phyloP scores from a whole-genome alignment of 805 yeast species.

The Schwanniomyces vanrijiae region DNA sequence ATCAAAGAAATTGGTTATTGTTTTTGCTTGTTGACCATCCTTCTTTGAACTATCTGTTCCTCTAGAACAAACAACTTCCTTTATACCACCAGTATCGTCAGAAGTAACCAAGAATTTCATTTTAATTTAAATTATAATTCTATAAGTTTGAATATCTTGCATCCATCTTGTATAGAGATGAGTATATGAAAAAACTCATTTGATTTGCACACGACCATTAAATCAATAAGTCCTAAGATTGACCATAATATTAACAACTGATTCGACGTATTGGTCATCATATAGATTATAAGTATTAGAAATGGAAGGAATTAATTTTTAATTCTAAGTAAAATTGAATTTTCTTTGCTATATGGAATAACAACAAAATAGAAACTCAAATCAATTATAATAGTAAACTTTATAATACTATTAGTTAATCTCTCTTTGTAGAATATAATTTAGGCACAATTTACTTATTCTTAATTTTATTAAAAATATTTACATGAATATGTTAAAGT shows the following conservation, averaged over 20 bases:
- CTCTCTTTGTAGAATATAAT: too few species aligned
- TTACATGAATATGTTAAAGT: not conserved
- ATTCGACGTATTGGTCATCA: too few species aligned
- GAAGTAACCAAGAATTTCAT: conserved; percentile 68
- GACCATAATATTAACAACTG: too few species aligned
- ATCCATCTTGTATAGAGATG: conserved; percentile 5
- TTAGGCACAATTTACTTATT: not conserved
- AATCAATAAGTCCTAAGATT: too few species aligned
- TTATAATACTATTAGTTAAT: too few species aligned
- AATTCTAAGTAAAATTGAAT: too few species aligned
- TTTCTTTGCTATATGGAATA: too few species aligned
- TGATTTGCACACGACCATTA: not conserved
- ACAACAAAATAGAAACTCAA: too few species aligned
- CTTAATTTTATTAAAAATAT: not conserved
- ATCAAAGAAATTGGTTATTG: conserved; percentile 43
- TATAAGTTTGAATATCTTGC: conserved; percentile 1
- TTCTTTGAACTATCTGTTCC: conserved; percentile 82
- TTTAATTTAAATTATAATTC: not conserved
- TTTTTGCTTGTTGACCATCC: conserved; percentile 62
- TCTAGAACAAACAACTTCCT: conserved; percentile 59
- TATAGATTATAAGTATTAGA: too few species aligned
- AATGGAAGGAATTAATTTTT: too few species aligned
- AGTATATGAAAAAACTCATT: not conserved
- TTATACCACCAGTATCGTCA: conserved; percentile 65
- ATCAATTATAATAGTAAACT: too few species aligned